Evolutionary conservation across 2,329 filamentous ascomycete species (phyloP).

Genomic region (Ambrosiella beaveri): DNA sequence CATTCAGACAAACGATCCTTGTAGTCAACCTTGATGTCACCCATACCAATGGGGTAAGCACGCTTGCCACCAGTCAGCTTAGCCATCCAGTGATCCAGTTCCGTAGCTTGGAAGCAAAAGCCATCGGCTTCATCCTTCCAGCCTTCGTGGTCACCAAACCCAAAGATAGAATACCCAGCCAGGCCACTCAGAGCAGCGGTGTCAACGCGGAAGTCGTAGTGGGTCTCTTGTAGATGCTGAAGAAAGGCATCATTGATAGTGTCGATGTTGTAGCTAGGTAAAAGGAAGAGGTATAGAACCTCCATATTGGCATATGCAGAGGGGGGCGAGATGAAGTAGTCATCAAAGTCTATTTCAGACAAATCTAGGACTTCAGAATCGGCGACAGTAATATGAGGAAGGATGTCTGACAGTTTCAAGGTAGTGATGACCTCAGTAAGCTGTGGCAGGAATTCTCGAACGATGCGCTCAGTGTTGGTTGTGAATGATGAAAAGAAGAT

Average conservation of each 20-base stretch:
- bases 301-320: slow-evolving; percentile 38
- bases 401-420: slow-evolving; percentile 20
- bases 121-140: slow-evolving; percentile 86
- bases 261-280: slow-evolving; percentile 92
- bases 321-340: slow-evolving; percentile 70
- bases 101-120: slow-evolving; percentile 81
- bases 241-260: slow-evolving; percentile 78
- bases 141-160: slow-evolving; percentile 75
- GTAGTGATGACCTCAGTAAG: slow-evolving; percentile 35
- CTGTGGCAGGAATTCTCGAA: slow-evolving; percentile 41
- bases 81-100: slow-evolving; percentile 94
- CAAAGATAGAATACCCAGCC: slow-evolving; percentile 83
- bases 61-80: slow-evolving; percentile 73
- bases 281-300: slow-evolving; percentile 66
- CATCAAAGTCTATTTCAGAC: slow-evolving; percentile 77
- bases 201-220: slow-evolving; percentile 92
- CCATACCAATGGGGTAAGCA: slow-evolving; percentile 77
- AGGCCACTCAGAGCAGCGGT: slow-evolving; percentile 62
- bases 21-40: slow-evolving; percentile 64
- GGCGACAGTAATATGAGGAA: slow-evolving; percentile 22
- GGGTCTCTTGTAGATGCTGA: slow-evolving; percentile 75
- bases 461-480: slow-evolving; percentile 61
- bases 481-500: slow-evolving; percentile 86
- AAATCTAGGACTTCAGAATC: slow-evolving; percentile 57
- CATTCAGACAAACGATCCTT: slow-evolving; percentile 55